Percentiles rank a stretch among this genome's conserved stretches.
Conservation (phyloP, 1,284 basidiomycete species). For the Boletus albobrunnescens region DNA sequence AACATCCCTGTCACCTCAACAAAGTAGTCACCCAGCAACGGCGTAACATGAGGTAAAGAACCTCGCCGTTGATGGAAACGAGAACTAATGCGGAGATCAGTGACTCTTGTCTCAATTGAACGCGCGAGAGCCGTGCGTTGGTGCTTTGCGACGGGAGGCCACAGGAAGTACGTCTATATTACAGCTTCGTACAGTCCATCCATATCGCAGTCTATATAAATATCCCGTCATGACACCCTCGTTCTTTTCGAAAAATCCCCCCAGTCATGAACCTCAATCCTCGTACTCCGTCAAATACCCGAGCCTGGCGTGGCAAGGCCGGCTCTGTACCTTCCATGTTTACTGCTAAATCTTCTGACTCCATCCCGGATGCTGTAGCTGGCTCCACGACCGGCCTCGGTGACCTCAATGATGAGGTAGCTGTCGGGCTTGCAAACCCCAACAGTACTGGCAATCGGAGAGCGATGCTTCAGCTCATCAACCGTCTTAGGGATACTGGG, state of each 20-base stretch:
- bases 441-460: slow-evolving; percentile 36
- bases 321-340: slow-evolving; percentile 1
- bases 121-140: no score
- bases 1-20: background rate
- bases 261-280: background rate
- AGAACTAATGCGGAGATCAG: no score
- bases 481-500: slow-evolving; percentile 56
- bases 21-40: no score
- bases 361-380: background rate
- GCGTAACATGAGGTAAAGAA: no score
- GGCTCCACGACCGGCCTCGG: background rate
- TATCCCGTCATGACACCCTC: background rate
- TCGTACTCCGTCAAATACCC: background rate
- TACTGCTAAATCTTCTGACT: background rate
- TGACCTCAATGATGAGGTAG: background rate
- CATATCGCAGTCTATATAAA: no score
- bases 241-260: background rate
- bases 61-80: background rate
- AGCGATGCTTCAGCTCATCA: slow-evolving; percentile 49
- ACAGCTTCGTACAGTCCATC: no score
- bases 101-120: no score
- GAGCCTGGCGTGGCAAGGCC: background rate
- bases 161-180: no score
- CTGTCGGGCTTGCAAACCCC: slow-evolving; percentile 46
- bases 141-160: no score